Percentiles rank a stretch among this genome's conserved stretches.
Evolutionary conservation across 2,329 filamentous ascomycete species (phyloP).

Genomic region (Aspergillus piperis): DNA sequence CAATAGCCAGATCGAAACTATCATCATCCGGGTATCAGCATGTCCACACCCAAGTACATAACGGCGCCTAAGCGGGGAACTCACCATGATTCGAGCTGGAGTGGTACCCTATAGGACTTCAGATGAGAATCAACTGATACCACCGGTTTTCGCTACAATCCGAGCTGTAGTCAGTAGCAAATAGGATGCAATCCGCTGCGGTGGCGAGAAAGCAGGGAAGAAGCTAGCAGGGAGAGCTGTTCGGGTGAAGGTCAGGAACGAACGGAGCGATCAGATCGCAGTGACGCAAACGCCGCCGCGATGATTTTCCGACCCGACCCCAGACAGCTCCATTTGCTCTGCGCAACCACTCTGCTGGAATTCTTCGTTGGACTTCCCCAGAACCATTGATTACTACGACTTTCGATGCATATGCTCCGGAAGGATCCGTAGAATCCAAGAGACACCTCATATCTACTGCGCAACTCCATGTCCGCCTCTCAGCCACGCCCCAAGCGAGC

Average conservation of each 20-base stretch:
- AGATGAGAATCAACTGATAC: neutral
- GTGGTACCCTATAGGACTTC: neutral
- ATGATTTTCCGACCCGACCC: conserved; percentile 46
- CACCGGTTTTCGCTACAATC: neutral
- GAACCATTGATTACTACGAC: neutral
- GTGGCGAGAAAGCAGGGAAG: neutral
- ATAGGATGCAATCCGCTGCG: neutral
- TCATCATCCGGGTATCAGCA: conserved; percentile 19
- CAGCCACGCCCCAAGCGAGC: conserved; percentile 79
- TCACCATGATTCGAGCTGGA: conserved; percentile 27
- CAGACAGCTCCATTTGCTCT: conserved; percentile 20
- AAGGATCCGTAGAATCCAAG: neutral
- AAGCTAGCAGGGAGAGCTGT: neutral
- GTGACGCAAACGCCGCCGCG: conserved; percentile 43
- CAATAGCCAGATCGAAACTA: conserved; percentile 53
- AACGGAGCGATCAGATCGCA: conserved; percentile 23
- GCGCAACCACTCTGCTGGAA: neutral
- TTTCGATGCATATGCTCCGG: neutral
- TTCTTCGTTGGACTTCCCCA: neutral
- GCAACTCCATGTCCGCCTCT: conserved; percentile 55
- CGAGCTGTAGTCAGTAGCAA: neutral
- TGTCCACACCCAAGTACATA: neutral
- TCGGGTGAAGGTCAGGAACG: conserved; percentile 10
- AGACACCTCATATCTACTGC: neutral
- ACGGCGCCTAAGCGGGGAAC: conserved; percentile 7